phyloP scores from a whole-genome alignment of 1,284 basidiomycete species.

The Neolentinus lepideus region DNA sequence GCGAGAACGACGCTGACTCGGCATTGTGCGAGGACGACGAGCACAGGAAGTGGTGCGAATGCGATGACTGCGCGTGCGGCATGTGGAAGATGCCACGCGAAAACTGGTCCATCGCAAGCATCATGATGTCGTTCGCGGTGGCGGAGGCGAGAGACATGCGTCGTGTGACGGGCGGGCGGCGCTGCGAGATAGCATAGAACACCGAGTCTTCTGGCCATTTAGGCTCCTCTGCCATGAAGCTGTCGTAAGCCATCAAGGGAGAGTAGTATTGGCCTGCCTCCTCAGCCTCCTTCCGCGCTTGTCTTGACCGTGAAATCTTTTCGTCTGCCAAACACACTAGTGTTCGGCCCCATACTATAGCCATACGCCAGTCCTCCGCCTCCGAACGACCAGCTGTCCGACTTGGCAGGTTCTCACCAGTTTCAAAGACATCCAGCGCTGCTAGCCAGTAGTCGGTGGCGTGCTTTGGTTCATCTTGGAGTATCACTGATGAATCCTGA shows the following conservation, averaged over 20 bases:
- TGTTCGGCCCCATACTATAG: constrained; percentile 58
- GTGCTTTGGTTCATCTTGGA: constrained; percentile 43
- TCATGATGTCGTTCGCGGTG: constrained; percentile 43
- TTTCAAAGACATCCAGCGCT: constrained; percentile 60
- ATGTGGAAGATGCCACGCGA: constrained; percentile 62
- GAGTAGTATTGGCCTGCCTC: constrained; percentile 10
- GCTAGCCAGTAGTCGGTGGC: constrained; percentile 54
- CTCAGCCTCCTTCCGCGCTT: constrained; percentile 9
- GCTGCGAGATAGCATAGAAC: constrained; percentile 42
- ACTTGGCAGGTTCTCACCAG: constrained; percentile 50
- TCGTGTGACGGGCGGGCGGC: constrained; percentile 43
- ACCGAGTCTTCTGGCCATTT: constrained; percentile 45
- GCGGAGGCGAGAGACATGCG: constrained; percentile 38
- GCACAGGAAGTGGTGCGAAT: constrained; percentile 12
- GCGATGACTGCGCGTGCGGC: constrained; percentile 42
- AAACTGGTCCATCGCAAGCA: constrained; percentile 60
- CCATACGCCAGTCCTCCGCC: constrained; percentile 57
- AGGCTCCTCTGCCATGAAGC: constrained; percentile 30
- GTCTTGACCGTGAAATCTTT: constrained; percentile 14
- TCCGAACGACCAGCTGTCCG: constrained; percentile 25
- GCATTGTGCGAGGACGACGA: constrained; percentile 4
- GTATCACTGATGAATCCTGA: constrained; percentile 37
- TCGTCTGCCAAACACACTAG: constrained; percentile 53
- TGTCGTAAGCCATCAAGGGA: constrained; percentile 8
- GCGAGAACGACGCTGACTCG: constrained; percentile 32